Percentiles rank a stretch among this genome's conserved stretches.
These are phyloP conservation scores for Protea cynaroides DNA, from an alignment of 164 flowering plant species.

Conservation along the genomic window DNA sequence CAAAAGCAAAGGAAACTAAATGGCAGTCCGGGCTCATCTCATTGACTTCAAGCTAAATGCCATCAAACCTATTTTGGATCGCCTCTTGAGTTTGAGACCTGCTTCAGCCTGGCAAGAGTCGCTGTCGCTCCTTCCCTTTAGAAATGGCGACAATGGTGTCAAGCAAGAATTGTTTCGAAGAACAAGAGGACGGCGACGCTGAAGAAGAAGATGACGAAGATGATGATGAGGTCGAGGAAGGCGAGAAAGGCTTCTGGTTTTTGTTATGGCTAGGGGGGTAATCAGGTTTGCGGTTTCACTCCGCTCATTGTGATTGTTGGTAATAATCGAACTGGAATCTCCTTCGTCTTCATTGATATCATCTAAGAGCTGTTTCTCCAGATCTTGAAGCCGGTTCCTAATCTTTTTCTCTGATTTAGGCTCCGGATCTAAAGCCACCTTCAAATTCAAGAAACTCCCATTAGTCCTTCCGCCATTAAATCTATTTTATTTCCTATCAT, in stretches of 20 bases:
- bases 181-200: slow-evolving; percentile 22
- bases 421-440: slow-evolving; percentile 1
- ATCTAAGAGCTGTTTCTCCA: slow-evolving; percentile 64
- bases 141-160: slow-evolving; percentile 68
- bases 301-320: slow-evolving; percentile 69
- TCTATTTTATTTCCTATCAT: too few relatives aligned
- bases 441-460: too few relatives aligned
- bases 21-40: too few relatives aligned
- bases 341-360: slow-evolving; percentile 44
- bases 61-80: slow-evolving; percentile 55
- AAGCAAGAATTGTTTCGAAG: slow-evolving; percentile 42
- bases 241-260: slow-evolving; percentile 10
- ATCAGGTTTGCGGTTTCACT: slow-evolving; percentile 65
- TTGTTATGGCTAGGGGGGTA: slow-evolving; percentile 3
- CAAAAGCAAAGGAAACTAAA: too few relatives aligned
- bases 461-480: too few relatives aligned
- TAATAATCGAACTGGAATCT: slow-evolving; percentile 46
- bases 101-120: slow-evolving; percentile 44
- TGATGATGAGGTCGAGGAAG: slow-evolving; percentile 4
- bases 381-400: slow-evolving; percentile 53
- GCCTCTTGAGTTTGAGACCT: slow-evolving; percentile 27
- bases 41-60: too few relatives aligned
- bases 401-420: slow-evolving; percentile 50
- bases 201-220: slow-evolving; percentile 44
- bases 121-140: slow-evolving; percentile 56